phyloP scores from a whole-genome alignment of 208 protist species.

The Crithidia mellificae region DNA sequence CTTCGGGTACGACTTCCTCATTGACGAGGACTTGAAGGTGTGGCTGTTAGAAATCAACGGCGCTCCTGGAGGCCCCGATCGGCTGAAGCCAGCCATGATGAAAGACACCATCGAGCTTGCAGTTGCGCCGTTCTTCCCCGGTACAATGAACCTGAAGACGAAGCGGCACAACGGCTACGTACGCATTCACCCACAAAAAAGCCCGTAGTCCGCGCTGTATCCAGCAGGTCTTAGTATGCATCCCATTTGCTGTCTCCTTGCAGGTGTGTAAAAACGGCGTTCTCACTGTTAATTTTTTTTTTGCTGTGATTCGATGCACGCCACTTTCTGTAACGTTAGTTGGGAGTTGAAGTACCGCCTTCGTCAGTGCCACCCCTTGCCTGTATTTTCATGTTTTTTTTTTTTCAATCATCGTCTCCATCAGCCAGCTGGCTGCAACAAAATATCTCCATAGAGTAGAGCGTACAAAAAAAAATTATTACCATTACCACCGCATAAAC shows the following conservation, averaged over 20 bases:
- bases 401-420: not conserved
- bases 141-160: conserved; percentile 38
- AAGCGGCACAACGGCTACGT: conserved; percentile 55
- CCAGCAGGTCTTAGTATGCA: too few relatives aligned
- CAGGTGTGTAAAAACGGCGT: too few relatives aligned
- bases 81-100: conserved; percentile 57
- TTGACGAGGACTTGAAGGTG: conserved; percentile 77
- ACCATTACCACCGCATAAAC: not conserved
- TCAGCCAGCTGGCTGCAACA: not conserved
- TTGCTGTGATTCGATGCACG: too few relatives aligned
- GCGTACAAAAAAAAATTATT: too few relatives aligned
- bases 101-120: conserved; percentile 77
- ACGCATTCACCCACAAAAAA: conserved; percentile 43
- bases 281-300: too few relatives aligned
- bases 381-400: too few relatives aligned
- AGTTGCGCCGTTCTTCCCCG: conserved; percentile 57
- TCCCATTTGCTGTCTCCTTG: too few relatives aligned
- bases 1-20: conserved; percentile 90
- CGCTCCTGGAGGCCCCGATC: conserved; percentile 67
- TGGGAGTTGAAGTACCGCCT: too few relatives aligned
- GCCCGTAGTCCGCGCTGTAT: too few relatives aligned
- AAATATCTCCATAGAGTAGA: conserved; percentile 1
- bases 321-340: too few relatives aligned
- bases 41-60: conserved; percentile 91
- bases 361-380: too few relatives aligned